Evolutionary conservation across 2,329 filamentous ascomycete genomes (phyloP).

Genomic region (Paecilomyces dactylethromorphus): DNA sequence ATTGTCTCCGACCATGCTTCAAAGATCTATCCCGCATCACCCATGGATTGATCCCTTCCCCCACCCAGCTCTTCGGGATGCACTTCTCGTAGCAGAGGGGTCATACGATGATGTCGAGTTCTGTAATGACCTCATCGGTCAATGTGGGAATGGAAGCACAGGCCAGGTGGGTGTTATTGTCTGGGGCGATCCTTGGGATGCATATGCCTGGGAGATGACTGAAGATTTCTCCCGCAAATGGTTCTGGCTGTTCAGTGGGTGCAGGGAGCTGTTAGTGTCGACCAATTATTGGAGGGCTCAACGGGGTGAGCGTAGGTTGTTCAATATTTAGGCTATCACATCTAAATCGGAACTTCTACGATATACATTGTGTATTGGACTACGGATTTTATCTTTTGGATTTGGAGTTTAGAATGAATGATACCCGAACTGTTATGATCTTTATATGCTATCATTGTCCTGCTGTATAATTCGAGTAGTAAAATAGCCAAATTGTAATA

Average conservation of each 20-base stretch:
- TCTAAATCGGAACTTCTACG: background rate
- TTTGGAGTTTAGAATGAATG: no score
- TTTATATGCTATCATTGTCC: no score
- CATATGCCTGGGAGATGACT: constrained; percentile 28
- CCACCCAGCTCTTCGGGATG: constrained; percentile 30
- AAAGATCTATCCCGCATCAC: constrained; percentile 23
- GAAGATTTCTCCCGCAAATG: constrained; percentile 27
- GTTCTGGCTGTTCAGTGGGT: constrained; percentile 27
- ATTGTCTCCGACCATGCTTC: constrained; percentile 26
- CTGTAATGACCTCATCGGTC: constrained; percentile 21
- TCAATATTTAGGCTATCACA: background rate
- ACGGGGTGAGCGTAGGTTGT: constrained; percentile 20
- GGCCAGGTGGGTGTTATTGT: constrained; percentile 13
- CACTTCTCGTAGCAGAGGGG: constrained; percentile 18
- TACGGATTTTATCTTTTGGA: no score
- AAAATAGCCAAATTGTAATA: no score
- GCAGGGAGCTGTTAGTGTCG: constrained; percentile 21
- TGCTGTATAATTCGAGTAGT: no score
- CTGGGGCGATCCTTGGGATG: constrained; percentile 29
- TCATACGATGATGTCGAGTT: constrained; percentile 29
- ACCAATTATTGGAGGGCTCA: constrained; percentile 28
- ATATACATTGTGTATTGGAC: no score
- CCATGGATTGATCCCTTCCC: constrained; percentile 33
- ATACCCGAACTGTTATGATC: no score
- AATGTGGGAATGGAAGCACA: background rate